Base-by-base conservation (phyloP, 306 rosid genomes). In the Quercus agrifolia region DNA sequence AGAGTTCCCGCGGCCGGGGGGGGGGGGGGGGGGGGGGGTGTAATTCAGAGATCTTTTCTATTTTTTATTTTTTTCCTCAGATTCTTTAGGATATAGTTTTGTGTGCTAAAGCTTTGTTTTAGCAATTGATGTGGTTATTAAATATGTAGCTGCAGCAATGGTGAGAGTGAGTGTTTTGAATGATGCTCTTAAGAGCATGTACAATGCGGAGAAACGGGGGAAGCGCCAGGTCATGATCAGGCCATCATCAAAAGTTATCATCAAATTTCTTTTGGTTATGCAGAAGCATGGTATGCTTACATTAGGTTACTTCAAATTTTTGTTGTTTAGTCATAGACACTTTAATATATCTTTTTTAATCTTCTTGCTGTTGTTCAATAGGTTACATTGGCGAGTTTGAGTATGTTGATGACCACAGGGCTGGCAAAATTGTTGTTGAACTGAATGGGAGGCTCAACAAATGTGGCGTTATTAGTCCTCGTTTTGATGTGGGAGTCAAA, bases 351-450 rank as follows among this genome's bases (percentile, higher is more conserved):
- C 71, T 25, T 52, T 12, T 3, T 64, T 13, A 20, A 27, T n/a
- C 27, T 7, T 15, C 33, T 68, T 69, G 38, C 1, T 77, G 63
- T 64, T 19, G 51, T 46, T 56, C 66, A 44, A 5, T 31, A 89
- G 93, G 91, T n/a, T 87, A 87, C 82, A 89, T 89, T 19, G 93
- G 91, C 0, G 93, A 89, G 73, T 89, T 89, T 6, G 93, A 89
- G 87, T 83, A 79, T 31, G 93, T 89, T 68, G 93, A 89, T 2
- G 93, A 89, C 33, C 93, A 89, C 30, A 85, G 93, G 76, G 61
- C 93, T 66, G 93, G 91, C 6, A 89, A 89, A 80, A 89, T 89
- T 58, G 93, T 89, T 21, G 93, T 89, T 13, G 93, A 89, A 66
- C 83, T 89, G 56, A 89, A 89, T 77, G 93, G 93, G 55, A 81